phyloP scores from a whole-genome alignment of 345 rosid species.

The Garcia nutans region DNA sequence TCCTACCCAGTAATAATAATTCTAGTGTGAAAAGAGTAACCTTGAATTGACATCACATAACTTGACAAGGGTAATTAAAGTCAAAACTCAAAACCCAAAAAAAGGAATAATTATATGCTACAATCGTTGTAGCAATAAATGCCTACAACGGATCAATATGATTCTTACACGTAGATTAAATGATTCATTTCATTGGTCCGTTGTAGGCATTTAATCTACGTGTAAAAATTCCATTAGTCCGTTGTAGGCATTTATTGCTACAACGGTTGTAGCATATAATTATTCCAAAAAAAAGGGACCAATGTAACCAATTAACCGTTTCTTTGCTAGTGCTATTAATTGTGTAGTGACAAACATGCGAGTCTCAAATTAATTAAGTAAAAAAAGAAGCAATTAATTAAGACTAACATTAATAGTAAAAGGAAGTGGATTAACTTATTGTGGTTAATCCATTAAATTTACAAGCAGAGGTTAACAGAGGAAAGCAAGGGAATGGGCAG shows the following conservation, averaged over 20 bases:
- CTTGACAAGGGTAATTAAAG: neutral
- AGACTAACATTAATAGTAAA: neutral
- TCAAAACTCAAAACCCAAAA: neutral
- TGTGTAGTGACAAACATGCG: neutral
- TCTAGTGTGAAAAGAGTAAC: neutral
- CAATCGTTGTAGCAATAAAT: too few species aligned
- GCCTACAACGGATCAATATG: too few species aligned
- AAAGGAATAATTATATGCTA: too few species aligned
- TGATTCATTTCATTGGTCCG: too few species aligned
- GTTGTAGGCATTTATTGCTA: too few species aligned
- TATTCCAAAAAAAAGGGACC: neutral
- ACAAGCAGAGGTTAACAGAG: constrained; percentile 7
- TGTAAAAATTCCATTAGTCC: too few species aligned
- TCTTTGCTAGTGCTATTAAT: neutral
- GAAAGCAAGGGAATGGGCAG: constrained; percentile 3
- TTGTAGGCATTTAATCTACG: too few species aligned
- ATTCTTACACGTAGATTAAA: too few species aligned
- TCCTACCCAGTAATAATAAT: too few species aligned
- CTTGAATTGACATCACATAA: constrained; percentile 1
- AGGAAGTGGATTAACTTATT: constrained; percentile 15
- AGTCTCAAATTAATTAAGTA: too few species aligned
- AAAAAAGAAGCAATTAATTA: neutral
- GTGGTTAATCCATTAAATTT: constrained; percentile 4
- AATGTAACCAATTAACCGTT: neutral
- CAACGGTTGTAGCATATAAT: too few species aligned